Conservation (phyloP, 192 early-diverging fungal genomes). For the Backusella tuberculispora region DNA sequence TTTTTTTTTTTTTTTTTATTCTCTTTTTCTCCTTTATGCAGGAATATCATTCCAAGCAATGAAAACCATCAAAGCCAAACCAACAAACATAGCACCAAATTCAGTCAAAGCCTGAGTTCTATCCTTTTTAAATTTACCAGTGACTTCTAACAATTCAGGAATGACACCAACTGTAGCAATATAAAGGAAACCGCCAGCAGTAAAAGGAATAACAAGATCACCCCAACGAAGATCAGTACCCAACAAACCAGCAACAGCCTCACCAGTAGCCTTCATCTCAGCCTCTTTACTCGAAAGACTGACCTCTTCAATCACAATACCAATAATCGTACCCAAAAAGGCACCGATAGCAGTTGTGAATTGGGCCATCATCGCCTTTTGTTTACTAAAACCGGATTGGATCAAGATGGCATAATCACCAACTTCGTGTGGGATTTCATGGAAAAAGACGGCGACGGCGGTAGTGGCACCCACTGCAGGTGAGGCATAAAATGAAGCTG, state of each 20-base stretch:
- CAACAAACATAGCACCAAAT: constrained; percentile 72
- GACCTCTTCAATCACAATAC: constrained; percentile 76
- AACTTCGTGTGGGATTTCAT: constrained; percentile 90
- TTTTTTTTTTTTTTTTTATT: background rate
- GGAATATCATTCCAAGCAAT: constrained; percentile 74
- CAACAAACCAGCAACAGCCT: constrained; percentile 44
- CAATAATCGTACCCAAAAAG: constrained; percentile 76
- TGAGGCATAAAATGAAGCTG: constrained; percentile 81
- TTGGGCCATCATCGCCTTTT: constrained; percentile 76
- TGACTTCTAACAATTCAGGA: constrained; percentile 75
- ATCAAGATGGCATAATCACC: constrained; percentile 89
- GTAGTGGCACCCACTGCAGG: constrained; percentile 84
- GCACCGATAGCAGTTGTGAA: constrained; percentile 83
- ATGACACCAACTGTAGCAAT: constrained; percentile 86
- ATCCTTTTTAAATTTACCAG: constrained; percentile 58
- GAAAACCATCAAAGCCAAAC: constrained; percentile 73
- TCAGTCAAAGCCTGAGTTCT: constrained; percentile 57
- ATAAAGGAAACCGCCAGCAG: constrained; percentile 87
- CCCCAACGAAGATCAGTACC: constrained; percentile 68
- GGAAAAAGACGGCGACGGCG: constrained; percentile 84
- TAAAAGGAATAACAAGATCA: constrained; percentile 86
- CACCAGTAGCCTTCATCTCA: background rate
- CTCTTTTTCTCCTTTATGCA: constrained; percentile 27
- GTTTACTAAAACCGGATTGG: constrained; percentile 77
- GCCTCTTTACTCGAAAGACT: constrained; percentile 27